A percentile compares a stretch with the other conserved stretches of the same genome.
Conservation (phyloP, 768 basidiomycete genomes). For the Tricholoma sp. region DNA sequence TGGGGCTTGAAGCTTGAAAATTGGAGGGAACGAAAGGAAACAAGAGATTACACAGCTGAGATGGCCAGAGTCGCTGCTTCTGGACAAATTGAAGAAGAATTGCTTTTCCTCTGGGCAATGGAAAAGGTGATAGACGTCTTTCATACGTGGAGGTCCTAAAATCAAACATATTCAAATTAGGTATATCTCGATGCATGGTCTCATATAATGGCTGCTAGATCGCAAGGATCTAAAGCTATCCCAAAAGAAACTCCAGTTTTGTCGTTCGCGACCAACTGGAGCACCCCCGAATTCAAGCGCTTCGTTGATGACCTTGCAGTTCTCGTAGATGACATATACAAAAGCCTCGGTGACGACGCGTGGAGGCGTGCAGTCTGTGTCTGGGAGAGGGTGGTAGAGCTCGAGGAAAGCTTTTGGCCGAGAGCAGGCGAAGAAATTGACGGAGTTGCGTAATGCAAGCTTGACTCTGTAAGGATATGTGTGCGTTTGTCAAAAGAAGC, state of each 20-base stretch:
- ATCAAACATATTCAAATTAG: slow-evolving; percentile 26
- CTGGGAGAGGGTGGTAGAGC: slow-evolving; percentile 54
- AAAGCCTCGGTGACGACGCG: slow-evolving; percentile 27
- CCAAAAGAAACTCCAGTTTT: slow-evolving; percentile 26
- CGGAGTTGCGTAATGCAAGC: neutral
- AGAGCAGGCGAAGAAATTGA: slow-evolving; percentile 6
- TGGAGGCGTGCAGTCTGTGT: slow-evolving; percentile 42
- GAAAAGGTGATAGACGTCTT: slow-evolving; percentile 44
- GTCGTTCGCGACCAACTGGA: slow-evolving; percentile 64
- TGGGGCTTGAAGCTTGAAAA: slow-evolving; percentile 41
- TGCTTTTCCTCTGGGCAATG: slow-evolving; percentile 79
- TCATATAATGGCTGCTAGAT: slow-evolving; percentile 7
- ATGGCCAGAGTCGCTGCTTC: slow-evolving; percentile 49
- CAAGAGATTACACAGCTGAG: slow-evolving; percentile 68
- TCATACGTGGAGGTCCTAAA: neutral
- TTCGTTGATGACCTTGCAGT: slow-evolving; percentile 48
- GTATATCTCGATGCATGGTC: slow-evolving; percentile 70
- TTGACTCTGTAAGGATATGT: too few species aligned
- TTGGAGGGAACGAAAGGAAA: slow-evolving; percentile 54
- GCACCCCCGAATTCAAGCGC: slow-evolving; percentile 40
- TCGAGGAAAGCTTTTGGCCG: slow-evolving; percentile 35
- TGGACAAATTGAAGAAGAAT: slow-evolving; percentile 51
- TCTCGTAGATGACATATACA: slow-evolving; percentile 40
- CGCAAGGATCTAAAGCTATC: neutral
- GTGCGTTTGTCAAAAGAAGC: too few species aligned